A percentile compares a stretch with the other conserved stretches of the same genome.
Conservation (phyloP, 768 basidiomycete genomes). For the Calocera viscosa region DNA sequence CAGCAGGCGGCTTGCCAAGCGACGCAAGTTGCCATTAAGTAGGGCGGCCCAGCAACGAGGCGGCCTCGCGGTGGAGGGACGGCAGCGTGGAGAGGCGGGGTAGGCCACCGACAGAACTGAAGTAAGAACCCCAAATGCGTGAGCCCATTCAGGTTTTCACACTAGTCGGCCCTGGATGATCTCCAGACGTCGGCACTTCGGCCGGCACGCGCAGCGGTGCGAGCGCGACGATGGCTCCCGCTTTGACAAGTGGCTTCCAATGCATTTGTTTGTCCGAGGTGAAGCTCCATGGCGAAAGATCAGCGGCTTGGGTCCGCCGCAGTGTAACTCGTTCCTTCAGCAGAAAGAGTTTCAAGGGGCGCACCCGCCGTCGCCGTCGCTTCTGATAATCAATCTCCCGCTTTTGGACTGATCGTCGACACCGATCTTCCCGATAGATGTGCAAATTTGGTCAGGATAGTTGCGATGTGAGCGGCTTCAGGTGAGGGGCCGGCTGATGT, state of each 20-base stretch:
- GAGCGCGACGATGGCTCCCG: too few relatives aligned
- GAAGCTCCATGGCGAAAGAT: background rate
- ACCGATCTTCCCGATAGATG: background rate
- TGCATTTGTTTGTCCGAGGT: too few relatives aligned
- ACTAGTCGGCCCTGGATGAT: background rate
- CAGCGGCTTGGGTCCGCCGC: background rate
- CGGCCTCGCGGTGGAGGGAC: background rate
- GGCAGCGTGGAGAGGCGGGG: background rate
- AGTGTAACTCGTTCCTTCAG: background rate
- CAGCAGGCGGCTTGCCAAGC: too few relatives aligned
- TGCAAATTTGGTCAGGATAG: background rate
- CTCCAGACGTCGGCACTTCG: background rate
- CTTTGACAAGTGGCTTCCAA: too few relatives aligned
- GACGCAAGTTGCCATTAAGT: background rate
- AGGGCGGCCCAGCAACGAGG: background rate
- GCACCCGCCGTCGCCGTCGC: background rate
- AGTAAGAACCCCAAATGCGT: background rate
- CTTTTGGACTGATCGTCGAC: background rate
- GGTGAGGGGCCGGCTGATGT: background rate
- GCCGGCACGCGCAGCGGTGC: too few relatives aligned
- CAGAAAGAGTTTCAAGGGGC: background rate
- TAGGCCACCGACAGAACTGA: background rate
- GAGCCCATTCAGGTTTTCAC: background rate
- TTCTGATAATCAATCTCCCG: background rate
- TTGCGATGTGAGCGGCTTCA: background rate